phyloP scores from a whole-genome alignment of 2,329 filamentous ascomycete species.

The Aspergillus pseudonomiae region DNA sequence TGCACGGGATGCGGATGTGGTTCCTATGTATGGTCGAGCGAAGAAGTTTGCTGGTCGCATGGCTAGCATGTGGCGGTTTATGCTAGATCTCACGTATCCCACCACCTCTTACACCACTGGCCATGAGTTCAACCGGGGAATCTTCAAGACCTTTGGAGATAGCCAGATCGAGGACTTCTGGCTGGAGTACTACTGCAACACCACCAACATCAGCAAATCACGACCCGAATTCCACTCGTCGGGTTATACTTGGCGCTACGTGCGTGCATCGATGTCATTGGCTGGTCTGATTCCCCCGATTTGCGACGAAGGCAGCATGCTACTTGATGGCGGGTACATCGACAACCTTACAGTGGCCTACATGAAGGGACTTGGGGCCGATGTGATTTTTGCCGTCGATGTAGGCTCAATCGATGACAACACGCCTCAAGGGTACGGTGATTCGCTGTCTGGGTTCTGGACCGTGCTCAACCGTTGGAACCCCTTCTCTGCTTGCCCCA shows the following conservation, averaged over 20 bases:
- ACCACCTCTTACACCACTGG: conserved; percentile 97
- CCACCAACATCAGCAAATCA: conserved; percentile 96
- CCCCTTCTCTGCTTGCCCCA: conserved; percentile 83
- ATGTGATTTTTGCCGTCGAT: conserved; percentile 93
- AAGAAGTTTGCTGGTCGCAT: conserved; percentile 99
- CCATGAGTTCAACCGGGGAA: conserved; percentile 97
- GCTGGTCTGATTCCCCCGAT: conserved; percentile 90
- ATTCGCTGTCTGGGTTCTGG: conserved; percentile 94
- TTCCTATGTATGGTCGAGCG: conserved; percentile 92
- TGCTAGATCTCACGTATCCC: conserved; percentile 91
- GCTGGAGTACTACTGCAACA: conserved; percentile 99
- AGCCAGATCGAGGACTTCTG: conserved; percentile 99
- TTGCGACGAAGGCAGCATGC: conserved; percentile 95
- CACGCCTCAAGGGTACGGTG: conserved; percentile 88
- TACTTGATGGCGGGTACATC: conserved; percentile 93
- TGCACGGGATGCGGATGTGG: conserved; percentile 91
- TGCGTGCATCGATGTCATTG: conserved; percentile 94
- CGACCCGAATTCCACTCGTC: conserved; percentile 90
- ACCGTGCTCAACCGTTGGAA: conserved; percentile 96
- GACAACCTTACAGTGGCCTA: conserved; percentile 96
- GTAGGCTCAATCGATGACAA: conserved; percentile 92
- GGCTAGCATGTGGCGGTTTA: conserved; percentile 99
- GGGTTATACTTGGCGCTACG: conserved; percentile 96
- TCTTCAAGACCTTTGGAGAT: conserved; percentile 97
- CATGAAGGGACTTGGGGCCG: conserved; percentile 92